These are phyloP conservation scores for Limnomonas spitsbergensis DNA, from an alignment of 139 green algal species.

Conservation along the genomic window DNA sequence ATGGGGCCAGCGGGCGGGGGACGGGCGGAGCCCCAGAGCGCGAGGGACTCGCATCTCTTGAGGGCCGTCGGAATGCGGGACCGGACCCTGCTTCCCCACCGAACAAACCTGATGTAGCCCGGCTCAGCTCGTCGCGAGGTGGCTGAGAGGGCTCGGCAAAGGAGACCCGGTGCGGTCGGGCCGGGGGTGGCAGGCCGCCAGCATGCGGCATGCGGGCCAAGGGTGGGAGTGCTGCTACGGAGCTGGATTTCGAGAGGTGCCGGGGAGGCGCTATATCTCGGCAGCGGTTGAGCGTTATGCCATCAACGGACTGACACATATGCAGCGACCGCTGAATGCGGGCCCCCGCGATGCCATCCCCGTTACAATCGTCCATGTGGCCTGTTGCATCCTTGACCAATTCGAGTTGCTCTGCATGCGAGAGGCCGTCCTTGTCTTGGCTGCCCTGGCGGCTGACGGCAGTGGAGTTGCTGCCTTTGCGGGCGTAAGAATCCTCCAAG, in stretches of 20 bases:
- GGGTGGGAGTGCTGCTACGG: background rate
- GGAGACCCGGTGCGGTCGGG: background rate
- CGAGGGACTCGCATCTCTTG: background rate
- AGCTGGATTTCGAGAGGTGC: no score
- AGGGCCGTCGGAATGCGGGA: no score
- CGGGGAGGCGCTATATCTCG: no score
- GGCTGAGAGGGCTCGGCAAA: background rate
- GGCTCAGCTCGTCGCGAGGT: background rate
- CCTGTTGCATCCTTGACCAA: no score
- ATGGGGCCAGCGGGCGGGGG: background rate
- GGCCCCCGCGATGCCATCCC: no score
- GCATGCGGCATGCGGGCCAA: background rate
- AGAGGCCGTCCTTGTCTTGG: background rate
- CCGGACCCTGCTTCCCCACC: no score
- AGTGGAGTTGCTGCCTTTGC: background rate
- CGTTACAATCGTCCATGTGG: no score
- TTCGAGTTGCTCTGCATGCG: background rate
- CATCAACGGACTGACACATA: no score
- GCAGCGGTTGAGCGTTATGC: no score
- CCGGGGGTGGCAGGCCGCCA: no score
- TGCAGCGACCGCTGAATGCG: no score
- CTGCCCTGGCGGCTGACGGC: background rate
- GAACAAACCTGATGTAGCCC: no score
- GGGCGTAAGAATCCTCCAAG: background rate
- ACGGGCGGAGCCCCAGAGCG: background rate